Conservation (phyloP, 1,284 basidiomycete genomes). For the Ustilago nuda region DNA sequence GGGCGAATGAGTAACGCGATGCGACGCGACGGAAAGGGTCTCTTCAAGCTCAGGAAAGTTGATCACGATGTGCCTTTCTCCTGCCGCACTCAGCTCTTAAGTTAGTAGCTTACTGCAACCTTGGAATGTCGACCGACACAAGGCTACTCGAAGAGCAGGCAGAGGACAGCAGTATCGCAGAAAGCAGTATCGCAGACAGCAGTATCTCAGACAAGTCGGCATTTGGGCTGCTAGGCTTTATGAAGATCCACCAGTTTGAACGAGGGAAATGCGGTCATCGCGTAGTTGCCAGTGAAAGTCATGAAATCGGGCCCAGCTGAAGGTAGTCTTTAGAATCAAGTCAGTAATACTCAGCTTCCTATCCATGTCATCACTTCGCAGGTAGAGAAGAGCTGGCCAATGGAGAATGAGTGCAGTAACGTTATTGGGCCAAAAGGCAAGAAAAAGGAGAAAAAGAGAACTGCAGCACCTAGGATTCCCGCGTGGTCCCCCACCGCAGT, state of each 20-base stretch:
- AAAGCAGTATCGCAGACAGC: not conserved
- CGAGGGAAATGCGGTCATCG: conserved; percentile 1
- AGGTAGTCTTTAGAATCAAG: too few relatives aligned
- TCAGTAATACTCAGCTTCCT: too few relatives aligned
- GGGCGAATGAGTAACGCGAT: conserved; percentile 8
- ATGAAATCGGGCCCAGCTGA: not conserved
- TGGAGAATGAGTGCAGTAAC: too few relatives aligned
- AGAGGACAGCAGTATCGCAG: not conserved
- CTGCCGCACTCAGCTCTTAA: not conserved
- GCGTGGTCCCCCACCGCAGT: conserved; percentile 85
- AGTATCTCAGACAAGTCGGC: not conserved
- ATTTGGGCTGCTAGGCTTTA: conserved; percentile 6
- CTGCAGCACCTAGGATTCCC: conserved; percentile 84
- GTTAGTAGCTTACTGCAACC: not conserved
- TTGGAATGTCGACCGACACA: too few relatives aligned
- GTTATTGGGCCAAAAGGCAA: too few relatives aligned
- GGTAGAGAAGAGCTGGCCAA: too few relatives aligned
- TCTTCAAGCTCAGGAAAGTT: not conserved
- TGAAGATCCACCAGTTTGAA: not conserved
- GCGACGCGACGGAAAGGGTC: conserved; percentile 7
- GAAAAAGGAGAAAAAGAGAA: conserved; percentile 63
- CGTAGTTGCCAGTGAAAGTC: not conserved
- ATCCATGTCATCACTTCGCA: too few relatives aligned
- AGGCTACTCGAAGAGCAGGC: not conserved
- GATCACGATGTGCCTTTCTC: not conserved